Percentiles rank a stretch among this genome's conserved stretches.
phyloP scores from a whole-genome alignment of 2,329 filamentous ascomycete genomes.

The Colletotrichum viniferum region DNA sequence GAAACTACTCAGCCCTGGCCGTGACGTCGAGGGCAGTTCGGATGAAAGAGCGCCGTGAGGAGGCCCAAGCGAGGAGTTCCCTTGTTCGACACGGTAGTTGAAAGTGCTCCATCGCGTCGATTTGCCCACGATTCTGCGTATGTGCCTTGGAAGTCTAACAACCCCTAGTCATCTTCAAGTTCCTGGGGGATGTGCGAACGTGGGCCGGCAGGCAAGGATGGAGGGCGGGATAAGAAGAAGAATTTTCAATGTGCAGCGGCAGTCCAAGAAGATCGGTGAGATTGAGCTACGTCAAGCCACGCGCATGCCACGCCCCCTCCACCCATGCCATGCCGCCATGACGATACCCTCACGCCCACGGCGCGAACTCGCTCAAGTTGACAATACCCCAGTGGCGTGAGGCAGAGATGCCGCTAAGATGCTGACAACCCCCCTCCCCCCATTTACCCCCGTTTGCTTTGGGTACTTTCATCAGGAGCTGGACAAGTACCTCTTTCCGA shows the following conservation, averaged over 20 bases:
- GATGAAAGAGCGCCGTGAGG: background rate
- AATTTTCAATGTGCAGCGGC: background rate
- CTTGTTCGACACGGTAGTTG: background rate
- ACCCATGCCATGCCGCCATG: background rate
- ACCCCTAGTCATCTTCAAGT: background rate
- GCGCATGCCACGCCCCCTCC: background rate
- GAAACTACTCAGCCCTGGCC: background rate
- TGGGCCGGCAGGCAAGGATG: background rate
- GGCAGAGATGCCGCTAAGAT: background rate
- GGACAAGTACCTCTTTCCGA: background rate
- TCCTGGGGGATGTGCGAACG: background rate
- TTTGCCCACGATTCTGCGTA: background rate
- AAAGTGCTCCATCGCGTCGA: background rate
- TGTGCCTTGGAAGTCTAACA: background rate
- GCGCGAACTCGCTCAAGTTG: background rate
- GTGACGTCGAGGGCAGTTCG: background rate
- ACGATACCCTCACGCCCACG: slow-evolving; percentile 9
- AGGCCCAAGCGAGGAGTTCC: background rate
- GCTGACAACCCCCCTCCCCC: background rate
- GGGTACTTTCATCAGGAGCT: background rate
- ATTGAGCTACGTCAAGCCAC: background rate
- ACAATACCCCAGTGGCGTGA: slow-evolving; percentile 1
- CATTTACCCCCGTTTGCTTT: background rate
- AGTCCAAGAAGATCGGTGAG: background rate
- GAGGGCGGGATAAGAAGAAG: background rate